Conservation (phyloP, 129 eudicot genomes). For the Artemisia annua region DNA sequence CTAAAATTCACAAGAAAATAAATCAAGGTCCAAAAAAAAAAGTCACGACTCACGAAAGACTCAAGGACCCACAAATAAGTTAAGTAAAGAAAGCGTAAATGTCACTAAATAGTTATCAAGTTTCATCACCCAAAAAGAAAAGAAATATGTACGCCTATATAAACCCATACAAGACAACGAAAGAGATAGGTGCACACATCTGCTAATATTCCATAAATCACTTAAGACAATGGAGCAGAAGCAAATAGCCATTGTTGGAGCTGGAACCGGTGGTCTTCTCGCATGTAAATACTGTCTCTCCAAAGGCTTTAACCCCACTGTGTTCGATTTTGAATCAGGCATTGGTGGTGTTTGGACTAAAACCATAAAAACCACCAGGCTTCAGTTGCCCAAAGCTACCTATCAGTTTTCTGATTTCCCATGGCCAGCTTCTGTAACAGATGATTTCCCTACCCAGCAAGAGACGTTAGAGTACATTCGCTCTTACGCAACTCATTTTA, state of each 20-base stretch:
- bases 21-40: too few relatives aligned
- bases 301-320: constrained; percentile 54
- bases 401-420: constrained; percentile 70
- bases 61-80: too few relatives aligned
- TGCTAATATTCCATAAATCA: too few relatives aligned
- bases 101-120: too few relatives aligned
- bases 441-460: constrained; percentile 41
- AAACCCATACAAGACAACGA: too few relatives aligned
- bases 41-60: too few relatives aligned
- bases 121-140: too few relatives aligned
- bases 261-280: constrained; percentile 68
- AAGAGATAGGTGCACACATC: too few relatives aligned
- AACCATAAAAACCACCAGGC: constrained; percentile 54
- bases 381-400: constrained; percentile 41
- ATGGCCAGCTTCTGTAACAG: constrained; percentile 56
- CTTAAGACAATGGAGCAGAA: constrained; percentile 39
- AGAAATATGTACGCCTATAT: too few relatives aligned
- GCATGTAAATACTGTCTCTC: constrained; percentile 62
- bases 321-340: constrained; percentile 52
- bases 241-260: constrained; percentile 57
- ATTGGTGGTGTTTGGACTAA: constrained; percentile 69
- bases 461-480: constrained; percentile 44
- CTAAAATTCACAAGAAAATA: too few relatives aligned
- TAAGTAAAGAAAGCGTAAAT: too few relatives aligned
- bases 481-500: constrained; percentile 58